Evolutionary conservation across 768 basidiomycete genomes (phyloP), one percentile per base, ranked within the genome.

Genomic region (Hebeloma cylindrosporum): DNA sequence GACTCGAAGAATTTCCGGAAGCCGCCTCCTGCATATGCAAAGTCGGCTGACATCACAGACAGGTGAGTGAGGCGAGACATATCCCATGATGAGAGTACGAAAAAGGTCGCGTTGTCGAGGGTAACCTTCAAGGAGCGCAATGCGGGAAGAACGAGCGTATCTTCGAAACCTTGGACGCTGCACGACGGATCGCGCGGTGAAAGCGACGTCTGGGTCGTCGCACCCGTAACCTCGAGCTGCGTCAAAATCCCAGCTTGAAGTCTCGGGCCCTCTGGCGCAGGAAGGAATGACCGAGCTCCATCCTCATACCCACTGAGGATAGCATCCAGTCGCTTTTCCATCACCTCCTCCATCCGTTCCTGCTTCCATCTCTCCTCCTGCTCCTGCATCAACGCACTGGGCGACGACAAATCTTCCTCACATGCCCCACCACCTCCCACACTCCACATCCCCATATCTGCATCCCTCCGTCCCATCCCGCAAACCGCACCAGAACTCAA

Each of bases 91-190:
- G 84, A 73, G 17, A 88, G 77, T 8, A 83, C 77, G 3, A 73
- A 70, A 47, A 88, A 86, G 5, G 85, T 86, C 4, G 77, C 77
- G 49, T 86, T 82, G 64, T 86, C 83, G 25, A 88, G 71, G 1
- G 82, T 80, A 3, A 82, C 74, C 60, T 85, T 87, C 38, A 88
- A 74, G 1, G 84, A 78, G 11, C 74, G 71, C n/a, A 88, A 70
- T 9, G 77, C 70, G 9, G 86, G 84, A n/a, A 88, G 69, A 6
- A 61, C 61, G 14, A 82, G 70, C 8, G 74, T 63, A 35, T 58
- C 50, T 3, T 33, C 17, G 8, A 28, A 32, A 1, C 45, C 40
- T 5, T 47, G n/a, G n/a, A n/a, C n/a, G n/a, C n/a, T n/a, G n/a
- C n/a, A n/a, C 43, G 14, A 53, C 40, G 11, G 61, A 62, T 32